Percentiles rank a stretch among this genome's conserved stretches.
Evolutionary conservation across 352 stramenopile genomes (phyloP).

Genomic region (Globisporangium okanoganense): DNA sequence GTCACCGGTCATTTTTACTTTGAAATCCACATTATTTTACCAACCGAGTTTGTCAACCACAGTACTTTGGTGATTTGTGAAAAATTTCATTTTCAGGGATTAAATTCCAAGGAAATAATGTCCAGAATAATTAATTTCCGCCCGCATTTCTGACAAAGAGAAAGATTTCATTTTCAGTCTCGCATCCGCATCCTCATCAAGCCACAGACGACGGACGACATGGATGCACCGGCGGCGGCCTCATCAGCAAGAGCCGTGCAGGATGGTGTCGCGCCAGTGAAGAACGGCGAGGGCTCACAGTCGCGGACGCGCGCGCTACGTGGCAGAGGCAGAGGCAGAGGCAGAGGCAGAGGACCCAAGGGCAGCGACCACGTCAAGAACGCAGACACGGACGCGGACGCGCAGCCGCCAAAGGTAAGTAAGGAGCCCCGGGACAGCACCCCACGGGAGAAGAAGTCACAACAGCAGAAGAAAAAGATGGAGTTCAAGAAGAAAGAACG

Average conservation of each 20-base stretch:
- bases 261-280: background rate
- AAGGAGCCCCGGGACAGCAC: background rate
- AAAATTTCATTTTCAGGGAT: no score
- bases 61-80: no score
- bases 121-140: no score
- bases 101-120: no score
- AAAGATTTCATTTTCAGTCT: no score
- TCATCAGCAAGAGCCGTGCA: background rate
- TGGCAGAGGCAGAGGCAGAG: background rate
- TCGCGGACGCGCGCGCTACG: background rate
- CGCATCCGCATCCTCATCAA: no score
- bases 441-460: background rate
- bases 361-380: background rate
- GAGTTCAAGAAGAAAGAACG: conserved; percentile 7
- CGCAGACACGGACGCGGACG: background rate
- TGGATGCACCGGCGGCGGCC: background rate
- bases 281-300: background rate
- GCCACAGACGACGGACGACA: background rate
- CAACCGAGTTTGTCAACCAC: no score
- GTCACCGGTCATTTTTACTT: no score
- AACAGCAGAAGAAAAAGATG: background rate
- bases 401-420: background rate
- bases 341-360: background rate
- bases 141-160: no score
- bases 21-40: no score